phyloP scores from a whole-genome alignment of 768 basidiomycete genomes.

The Collybia mongolica region DNA sequence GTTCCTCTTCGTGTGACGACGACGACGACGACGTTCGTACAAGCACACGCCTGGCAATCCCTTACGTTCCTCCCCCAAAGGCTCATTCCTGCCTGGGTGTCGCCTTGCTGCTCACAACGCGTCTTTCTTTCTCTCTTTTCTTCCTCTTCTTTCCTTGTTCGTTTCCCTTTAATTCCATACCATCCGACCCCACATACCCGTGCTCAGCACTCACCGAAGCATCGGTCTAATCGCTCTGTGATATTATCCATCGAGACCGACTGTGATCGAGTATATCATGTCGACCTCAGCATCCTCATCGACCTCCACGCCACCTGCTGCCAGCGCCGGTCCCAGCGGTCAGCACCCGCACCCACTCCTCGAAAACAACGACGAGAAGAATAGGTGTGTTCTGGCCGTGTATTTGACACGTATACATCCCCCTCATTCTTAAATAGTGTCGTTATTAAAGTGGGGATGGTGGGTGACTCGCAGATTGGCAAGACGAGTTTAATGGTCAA shows the following conservation, averaged over 20 bases:
- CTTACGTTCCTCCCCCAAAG: too few relatives aligned
- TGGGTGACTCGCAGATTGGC: conserved; percentile 98
- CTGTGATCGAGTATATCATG: conserved; percentile 32
- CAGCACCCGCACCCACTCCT: conserved; percentile 47
- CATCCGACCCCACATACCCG: conserved; percentile 16
- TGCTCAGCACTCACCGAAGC: conserved; percentile 14
- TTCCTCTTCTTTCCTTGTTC: conserved; percentile 27
- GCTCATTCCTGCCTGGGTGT: too few relatives aligned
- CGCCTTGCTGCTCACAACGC: conserved; percentile 26
- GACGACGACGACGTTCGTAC: too few relatives aligned
- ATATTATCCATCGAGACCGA: conserved; percentile 12
- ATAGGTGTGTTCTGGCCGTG: conserved; percentile 42
- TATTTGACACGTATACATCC: conserved; percentile 2
- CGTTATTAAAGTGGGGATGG: conserved; percentile 99
- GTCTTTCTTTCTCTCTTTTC: conserved; percentile 35
- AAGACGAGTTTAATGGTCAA: conserved; percentile 99
- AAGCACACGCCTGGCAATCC: too few relatives aligned
- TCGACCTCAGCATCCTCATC: conserved; percentile 50
- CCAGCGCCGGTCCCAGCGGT: conserved; percentile 49
- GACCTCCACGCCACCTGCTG: conserved; percentile 40
- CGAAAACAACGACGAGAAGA: conserved; percentile 74
- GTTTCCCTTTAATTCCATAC: conserved; percentile 17
- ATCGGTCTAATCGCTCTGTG: conserved; percentile 14
- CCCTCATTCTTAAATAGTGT: conserved; percentile 47
- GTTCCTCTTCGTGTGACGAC: too few relatives aligned